Evolutionary conservation across 495 filamentous ascomycete species (phyloP), one percentile per base, ranked within the genome.

Genomic region (Lepidopterella palustris): DNA sequence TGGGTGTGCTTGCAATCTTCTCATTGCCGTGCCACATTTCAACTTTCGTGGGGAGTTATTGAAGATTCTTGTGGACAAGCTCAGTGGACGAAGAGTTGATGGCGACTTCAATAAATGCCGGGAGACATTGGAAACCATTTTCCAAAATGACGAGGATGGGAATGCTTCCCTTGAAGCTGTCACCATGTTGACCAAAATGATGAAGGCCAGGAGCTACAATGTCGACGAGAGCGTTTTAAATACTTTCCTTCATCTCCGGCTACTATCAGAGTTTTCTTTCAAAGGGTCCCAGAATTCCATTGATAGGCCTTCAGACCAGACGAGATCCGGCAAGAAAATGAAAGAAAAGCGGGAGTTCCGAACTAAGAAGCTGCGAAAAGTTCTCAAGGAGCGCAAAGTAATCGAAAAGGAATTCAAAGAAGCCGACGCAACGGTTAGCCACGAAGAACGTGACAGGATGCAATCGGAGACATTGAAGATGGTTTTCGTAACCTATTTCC

Each of bases 381-480:
- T 89, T 0, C 67, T 87, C 53, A 89, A 88, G 67, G 89, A 97
- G 73, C 85, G 86, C 56, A 95, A 92, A 73, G 80, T 78, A 0
- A 81, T 95, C 2, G 89, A 92, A 61, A 96, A 96, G 72, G 93
- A 97, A 63, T 91, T 98, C 86, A 84, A 84, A 45, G 83, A 91
- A 65, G 95, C 93, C 18, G 92, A 97, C 70, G 95, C 92, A 0
- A 75, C 85, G 4, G 92, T 97, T 51, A 87, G 84, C 54, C 87
- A 96, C 64, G 91, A 98, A 71, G 90, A 97, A 63, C 80, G 91
- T 35, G 92, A 97, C 68, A 82, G 85, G 63, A 92, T 90, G 75
- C 92, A 97, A 74, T 85, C 89, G 1, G 93, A 98, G 71, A 96
- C 89, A 4, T 74, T 98, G 59, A 98, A 97, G 73, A 81, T 96